phyloP scores from a whole-genome alignment of 805 yeast species.

The Myxozyma sirexii region DNA sequence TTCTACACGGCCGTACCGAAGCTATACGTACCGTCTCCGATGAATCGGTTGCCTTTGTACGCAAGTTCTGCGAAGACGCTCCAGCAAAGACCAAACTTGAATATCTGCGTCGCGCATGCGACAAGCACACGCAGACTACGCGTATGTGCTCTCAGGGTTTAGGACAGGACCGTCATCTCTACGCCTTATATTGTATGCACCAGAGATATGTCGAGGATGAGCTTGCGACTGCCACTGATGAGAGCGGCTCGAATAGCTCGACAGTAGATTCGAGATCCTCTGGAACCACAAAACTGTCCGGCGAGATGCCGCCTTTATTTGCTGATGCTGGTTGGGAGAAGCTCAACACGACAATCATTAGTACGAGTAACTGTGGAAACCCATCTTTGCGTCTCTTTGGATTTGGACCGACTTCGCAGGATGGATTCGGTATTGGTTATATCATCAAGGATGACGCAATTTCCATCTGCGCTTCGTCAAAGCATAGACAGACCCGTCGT shows the following conservation, averaged over 20 bases:
- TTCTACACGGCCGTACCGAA: constrained; percentile 89
- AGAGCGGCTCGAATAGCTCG: constrained; percentile 14
- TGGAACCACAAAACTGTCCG: constrained; percentile 25
- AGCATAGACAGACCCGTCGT: constrained; percentile 83
- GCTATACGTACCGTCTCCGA: constrained; percentile 83
- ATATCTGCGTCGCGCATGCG: constrained; percentile 68
- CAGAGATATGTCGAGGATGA: constrained; percentile 47
- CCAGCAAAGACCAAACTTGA: constrained; percentile 62
- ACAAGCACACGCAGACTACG: constrained; percentile 67
- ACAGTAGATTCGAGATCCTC: not conserved
- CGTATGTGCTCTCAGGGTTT: constrained; percentile 70
- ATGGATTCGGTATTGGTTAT: constrained; percentile 93
- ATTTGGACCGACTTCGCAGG: constrained; percentile 86
- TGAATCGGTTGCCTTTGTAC: constrained; percentile 78
- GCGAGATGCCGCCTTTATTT: constrained; percentile 69
- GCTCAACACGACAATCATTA: constrained; percentile 74
- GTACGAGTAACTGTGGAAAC: constrained; percentile 90
- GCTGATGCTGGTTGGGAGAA: constrained; percentile 88
- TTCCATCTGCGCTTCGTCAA: constrained; percentile 80
- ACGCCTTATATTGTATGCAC: constrained; percentile 88
- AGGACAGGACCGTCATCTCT: constrained; percentile 92
- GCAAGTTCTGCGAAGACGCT: constrained; percentile 76
- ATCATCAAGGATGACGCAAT: constrained; percentile 80
- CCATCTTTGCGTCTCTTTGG: constrained; percentile 87
- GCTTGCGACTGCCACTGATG: constrained; percentile 20